Evolutionary conservation across 2,329 filamentous ascomycete species (phyloP), one percentile per base, ranked within the genome.

Genomic region (Karstenula rhodostoma): DNA sequence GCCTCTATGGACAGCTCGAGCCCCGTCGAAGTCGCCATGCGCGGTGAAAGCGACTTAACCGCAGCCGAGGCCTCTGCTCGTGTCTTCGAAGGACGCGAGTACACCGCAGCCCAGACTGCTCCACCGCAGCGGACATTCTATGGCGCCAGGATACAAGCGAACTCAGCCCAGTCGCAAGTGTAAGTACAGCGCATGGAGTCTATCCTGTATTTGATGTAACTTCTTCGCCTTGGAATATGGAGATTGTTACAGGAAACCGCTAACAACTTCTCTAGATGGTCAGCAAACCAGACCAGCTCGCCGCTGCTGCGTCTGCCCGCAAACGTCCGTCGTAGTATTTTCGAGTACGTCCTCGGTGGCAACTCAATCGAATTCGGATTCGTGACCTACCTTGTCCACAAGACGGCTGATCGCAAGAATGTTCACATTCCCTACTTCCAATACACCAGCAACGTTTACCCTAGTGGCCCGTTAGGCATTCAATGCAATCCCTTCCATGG

Each of bases 331-430:
- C 56, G 56, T 7, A 49, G 23, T 13, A 73, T 76, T 37, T 75
- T 70, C 42, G 59, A 59, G 5, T 67, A 66, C 32, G 55, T 50
- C 1, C 61, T 72, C 19, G 69, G 72, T 0, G 69, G 70, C 5
- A 67, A 69, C 12, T 72, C 68, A 12, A 73, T 75, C 54, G 57
- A 58, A 9, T 72, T 75, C 33, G 49, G 57, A 4, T 74, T 64
- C 35, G 46, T 67, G 47, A 74, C 61, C 15, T 75, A 73, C 54
- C 49, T 40, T 15, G 58, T 53, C 13, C 8, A 35, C 2, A 23
- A 46, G 19, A 43, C 53, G 19, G 29, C 60, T 4, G 23, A 55
- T 33, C 9, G 46, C 25, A 37, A 9, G 4, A 42, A 61, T 17
- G 23, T 37, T 6, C 7, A 9, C 13, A 17, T 59, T 2, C 67